Evolutionary conservation across 208 protist species (phyloP).

Genomic region (Leishmania guyanensis): DNA sequence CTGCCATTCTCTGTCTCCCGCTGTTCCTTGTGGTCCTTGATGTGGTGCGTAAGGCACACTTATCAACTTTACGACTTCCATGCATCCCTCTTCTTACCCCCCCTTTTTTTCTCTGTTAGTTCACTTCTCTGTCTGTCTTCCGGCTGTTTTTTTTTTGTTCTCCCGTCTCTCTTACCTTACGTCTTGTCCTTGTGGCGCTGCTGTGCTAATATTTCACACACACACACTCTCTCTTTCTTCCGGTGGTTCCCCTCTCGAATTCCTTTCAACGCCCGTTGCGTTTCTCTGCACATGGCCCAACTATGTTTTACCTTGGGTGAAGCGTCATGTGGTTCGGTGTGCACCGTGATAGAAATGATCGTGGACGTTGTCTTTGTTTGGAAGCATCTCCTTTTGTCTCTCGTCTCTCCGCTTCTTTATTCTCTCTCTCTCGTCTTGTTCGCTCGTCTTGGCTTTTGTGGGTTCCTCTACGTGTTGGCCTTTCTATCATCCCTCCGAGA

Average conservation of each 20-base stretch:
- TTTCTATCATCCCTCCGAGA: neutral
- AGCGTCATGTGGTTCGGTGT: neutral
- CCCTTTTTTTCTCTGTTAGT: neutral
- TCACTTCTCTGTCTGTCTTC: neutral
- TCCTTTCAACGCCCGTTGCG: neutral
- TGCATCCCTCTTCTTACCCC: slow-evolving; percentile 1
- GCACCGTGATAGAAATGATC: neutral
- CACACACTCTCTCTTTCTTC: neutral
- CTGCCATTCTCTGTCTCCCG: neutral
- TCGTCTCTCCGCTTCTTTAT: neutral
- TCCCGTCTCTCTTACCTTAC: no score
- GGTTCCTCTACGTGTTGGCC: neutral
- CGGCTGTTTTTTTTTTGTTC: neutral
- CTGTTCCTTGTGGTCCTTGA: neutral
- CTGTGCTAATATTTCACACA: neutral
- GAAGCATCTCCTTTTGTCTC: neutral
- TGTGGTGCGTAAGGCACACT: neutral
- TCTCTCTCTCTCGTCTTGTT: neutral
- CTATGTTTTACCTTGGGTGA: neutral
- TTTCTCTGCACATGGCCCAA: neutral
- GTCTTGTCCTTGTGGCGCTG: neutral
- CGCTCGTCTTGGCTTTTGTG: neutral
- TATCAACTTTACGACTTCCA: neutral
- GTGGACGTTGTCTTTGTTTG: neutral
- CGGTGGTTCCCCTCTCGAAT: neutral